Percentiles rank a stretch among this genome's conserved stretches.
These are phyloP conservation scores for Cercospora berteroae DNA, from an alignment of 2,329 filamentous ascomycete species.

Conservation along the genomic window DNA sequence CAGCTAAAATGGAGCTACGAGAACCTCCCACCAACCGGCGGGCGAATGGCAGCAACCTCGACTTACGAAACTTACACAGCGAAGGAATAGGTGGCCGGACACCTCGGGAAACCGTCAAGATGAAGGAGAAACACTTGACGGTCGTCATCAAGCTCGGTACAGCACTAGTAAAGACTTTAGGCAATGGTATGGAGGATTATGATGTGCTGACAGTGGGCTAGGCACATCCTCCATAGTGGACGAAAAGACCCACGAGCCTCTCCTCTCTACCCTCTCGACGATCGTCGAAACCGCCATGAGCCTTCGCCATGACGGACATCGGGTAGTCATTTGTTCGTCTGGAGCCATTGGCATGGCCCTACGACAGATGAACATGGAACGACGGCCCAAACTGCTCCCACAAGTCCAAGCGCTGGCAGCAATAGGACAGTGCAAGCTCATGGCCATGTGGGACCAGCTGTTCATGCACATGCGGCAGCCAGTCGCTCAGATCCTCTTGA, in stretches of 20 bases:
- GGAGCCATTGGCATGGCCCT: conserved; percentile 94
- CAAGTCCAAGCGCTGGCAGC: conserved; percentile 91
- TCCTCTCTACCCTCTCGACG: conserved; percentile 82
- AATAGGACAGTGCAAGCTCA: conserved; percentile 91
- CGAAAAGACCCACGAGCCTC: conserved; percentile 88
- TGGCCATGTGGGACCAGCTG: conserved; percentile 91
- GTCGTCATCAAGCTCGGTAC: conserved; percentile 86
- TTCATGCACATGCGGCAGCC: conserved; percentile 87
- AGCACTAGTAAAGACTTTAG: conserved; percentile 24
- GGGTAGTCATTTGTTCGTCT: conserved; percentile 93
- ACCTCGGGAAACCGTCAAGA: conserved; percentile 37
- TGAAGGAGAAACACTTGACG: conserved; percentile 70
- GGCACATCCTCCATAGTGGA: conserved; percentile 99
- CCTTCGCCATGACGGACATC: conserved; percentile 84
- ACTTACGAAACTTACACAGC: not conserved
- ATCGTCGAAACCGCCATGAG: conserved; percentile 93
- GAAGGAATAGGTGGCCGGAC: not conserved
- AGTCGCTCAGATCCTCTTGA: conserved; percentile 90
- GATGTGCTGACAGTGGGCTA: conserved; percentile 42
- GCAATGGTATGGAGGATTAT: conserved; percentile 7
- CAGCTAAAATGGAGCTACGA: conserved; percentile 2
- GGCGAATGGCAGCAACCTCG: conserved; percentile 3
- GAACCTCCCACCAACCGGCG: not conserved
- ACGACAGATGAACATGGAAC: conserved; percentile 81
- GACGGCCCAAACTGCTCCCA: conserved; percentile 84